These are phyloP conservation scores for Mycena alexandri DNA, from an alignment of 768 basidiomycete species.

Conservation along the genomic window DNA sequence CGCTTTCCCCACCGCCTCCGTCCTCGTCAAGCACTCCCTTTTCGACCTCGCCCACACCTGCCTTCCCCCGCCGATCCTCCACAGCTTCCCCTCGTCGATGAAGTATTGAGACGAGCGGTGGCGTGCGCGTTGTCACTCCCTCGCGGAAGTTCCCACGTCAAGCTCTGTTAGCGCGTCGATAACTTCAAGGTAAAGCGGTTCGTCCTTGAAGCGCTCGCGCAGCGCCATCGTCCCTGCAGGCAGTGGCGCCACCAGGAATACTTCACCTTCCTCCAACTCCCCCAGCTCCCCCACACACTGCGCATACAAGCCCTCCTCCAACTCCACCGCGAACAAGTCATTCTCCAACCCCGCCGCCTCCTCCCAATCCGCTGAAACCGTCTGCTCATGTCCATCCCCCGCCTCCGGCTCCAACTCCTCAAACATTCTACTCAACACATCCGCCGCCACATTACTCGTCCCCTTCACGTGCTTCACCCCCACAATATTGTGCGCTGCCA, in stretches of 20 bases:
- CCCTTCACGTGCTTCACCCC: constrained; percentile 41
- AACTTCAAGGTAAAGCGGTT: constrained; percentile 34
- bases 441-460: constrained; percentile 36
- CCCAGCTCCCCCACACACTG: too few species aligned
- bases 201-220: constrained; percentile 21
- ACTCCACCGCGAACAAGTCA: constrained; percentile 8
- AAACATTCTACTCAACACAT: constrained; percentile 39
- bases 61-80: constrained; percentile 27
- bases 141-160: constrained; percentile 20
- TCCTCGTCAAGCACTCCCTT: too few species aligned
- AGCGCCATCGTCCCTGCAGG: constrained; percentile 15
- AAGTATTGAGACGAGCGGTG: constrained; percentile 36
- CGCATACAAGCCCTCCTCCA: not conserved
- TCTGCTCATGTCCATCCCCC: constrained; percentile 35
- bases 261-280: constrained; percentile 32
- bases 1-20: too few species aligned
- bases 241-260: constrained; percentile 42
- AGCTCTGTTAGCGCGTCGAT: constrained; percentile 28
- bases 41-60: too few species aligned
- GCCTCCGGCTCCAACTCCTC: constrained; percentile 7
- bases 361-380: constrained; percentile 43
- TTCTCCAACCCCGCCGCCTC: constrained; percentile 26
- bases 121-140: constrained; percentile 16
- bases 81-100: constrained; percentile 40
- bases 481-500: constrained; percentile 38